Percentiles rank a stretch among this genome's conserved stretches.
These are phyloP conservation scores for Scleroderma citrinum DNA, from an alignment of 768 basidiomycete species.

Conservation along the genomic window DNA sequence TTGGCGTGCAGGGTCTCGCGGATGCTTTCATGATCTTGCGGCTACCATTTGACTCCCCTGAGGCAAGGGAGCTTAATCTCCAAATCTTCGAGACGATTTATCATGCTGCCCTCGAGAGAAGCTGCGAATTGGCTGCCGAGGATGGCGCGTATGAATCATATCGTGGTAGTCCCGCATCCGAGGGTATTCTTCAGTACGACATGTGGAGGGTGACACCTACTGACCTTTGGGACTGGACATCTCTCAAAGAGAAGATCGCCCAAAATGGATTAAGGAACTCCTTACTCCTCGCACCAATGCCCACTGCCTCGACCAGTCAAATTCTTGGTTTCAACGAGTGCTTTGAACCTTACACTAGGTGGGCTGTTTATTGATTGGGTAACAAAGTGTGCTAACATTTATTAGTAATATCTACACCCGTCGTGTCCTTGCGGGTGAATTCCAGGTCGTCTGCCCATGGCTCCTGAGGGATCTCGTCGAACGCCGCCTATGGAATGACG, in stretches of 20 bases:
- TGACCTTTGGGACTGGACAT: slow-evolving; percentile 90
- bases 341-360: slow-evolving; percentile 98
- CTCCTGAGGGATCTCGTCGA: slow-evolving; percentile 96
- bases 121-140: slow-evolving; percentile 73
- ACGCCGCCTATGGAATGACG: slow-evolving; percentile 91
- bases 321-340: slow-evolving; percentile 98
- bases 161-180: slow-evolving; percentile 83
- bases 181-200: slow-evolving; percentile 90
- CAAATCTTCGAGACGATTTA: slow-evolving; percentile 99
- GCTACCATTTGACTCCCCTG: slow-evolving; percentile 89
- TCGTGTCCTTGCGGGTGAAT: slow-evolving; percentile 98
- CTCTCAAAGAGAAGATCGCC: slow-evolving; percentile 81
- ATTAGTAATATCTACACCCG: slow-evolving; percentile 95
- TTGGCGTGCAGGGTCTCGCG: slow-evolving; percentile 97
- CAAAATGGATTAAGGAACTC: slow-evolving; percentile 84
- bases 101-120: slow-evolving; percentile 88
- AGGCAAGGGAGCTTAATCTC: slow-evolving; percentile 82
- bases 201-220: slow-evolving; percentile 91
- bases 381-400: slow-evolving; percentile 3
- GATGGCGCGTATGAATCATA: slow-evolving; percentile 87
- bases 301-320: slow-evolving; percentile 96
- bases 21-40: slow-evolving; percentile 97
- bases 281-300: slow-evolving; percentile 93
- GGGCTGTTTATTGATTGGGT: slow-evolving; percentile 11
- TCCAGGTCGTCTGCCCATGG: slow-evolving; percentile 99